These are phyloP conservation scores for Letharia lupina DNA, from an alignment of 495 filamentous ascomycete species.

Conservation along the genomic window DNA sequence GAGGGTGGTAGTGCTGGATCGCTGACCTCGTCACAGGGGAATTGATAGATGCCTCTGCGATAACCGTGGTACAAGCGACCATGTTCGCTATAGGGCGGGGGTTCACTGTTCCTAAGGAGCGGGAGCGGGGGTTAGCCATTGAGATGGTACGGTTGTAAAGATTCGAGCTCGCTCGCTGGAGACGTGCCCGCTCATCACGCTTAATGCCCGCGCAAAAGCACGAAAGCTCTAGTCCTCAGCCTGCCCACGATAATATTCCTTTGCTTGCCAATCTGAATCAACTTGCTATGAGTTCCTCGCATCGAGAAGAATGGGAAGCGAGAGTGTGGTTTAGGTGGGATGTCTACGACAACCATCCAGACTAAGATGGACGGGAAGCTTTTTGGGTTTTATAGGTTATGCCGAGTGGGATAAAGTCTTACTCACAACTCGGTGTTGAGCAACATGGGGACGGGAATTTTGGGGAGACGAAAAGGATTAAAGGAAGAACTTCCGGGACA, in stretches of 20 bases:
- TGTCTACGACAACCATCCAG: slow-evolving; percentile 9
- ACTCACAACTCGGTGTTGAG: not conserved
- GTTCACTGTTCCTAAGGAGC: not conserved
- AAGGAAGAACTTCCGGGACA: not conserved
- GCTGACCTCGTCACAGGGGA: slow-evolving; percentile 41
- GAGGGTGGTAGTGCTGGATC: not conserved
- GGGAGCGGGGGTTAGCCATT: not conserved
- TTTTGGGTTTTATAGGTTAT: not conserved
- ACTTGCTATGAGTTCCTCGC: slow-evolving; percentile 4
- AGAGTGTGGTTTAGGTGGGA: not conserved
- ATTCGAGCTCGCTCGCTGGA: not conserved
- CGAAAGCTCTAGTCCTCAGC: slow-evolving; percentile 2
- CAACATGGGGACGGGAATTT: not conserved
- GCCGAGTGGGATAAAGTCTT: not conserved
- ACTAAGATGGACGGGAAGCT: not conserved
- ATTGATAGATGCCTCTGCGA: slow-evolving; percentile 41
- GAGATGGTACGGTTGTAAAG: not conserved
- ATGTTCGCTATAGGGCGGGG: slow-evolving; percentile 33
- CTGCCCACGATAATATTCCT: slow-evolving; percentile 7
- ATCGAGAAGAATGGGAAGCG: slow-evolving; percentile 7
- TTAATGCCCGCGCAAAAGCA: slow-evolving; percentile 1
- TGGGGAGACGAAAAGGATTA: not conserved
- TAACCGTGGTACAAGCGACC: slow-evolving; percentile 43
- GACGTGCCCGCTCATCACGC: slow-evolving; percentile 6
- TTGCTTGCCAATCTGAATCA: slow-evolving; percentile 6